Conservation (phyloP, 768 basidiomycete species). For the Amanita thiersii region DNA sequence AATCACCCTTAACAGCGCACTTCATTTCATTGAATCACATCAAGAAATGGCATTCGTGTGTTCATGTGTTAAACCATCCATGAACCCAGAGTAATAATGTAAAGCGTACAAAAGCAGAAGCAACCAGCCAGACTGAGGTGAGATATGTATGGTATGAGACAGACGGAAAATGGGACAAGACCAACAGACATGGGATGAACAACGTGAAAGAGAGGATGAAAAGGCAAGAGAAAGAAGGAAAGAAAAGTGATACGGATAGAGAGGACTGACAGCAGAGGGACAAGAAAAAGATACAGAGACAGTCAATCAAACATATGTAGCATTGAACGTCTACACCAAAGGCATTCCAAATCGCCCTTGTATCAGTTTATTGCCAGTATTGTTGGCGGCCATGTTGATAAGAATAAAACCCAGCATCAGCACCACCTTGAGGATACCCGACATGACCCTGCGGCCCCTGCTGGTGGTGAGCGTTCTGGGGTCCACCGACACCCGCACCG, state of each 20-base stretch:
- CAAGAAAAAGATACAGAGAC: constrained; percentile 4
- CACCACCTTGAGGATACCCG: constrained; percentile 57
- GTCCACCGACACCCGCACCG: constrained; percentile 28
- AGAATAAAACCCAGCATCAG: constrained; percentile 62
- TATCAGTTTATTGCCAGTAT: constrained; percentile 54
- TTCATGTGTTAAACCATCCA: too few species aligned
- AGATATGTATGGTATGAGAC: constrained; percentile 11
- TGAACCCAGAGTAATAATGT: too few species aligned
- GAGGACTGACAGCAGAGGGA: constrained; percentile 4
- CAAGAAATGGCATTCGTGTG: too few species aligned
- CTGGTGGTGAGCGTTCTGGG: constrained; percentile 33
- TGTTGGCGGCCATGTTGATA: constrained; percentile 62
- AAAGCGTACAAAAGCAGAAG: constrained; percentile 8
- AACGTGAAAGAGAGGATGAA: constrained; percentile 5
- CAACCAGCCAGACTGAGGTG: constrained; percentile 7
- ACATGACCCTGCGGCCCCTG: constrained; percentile 49
- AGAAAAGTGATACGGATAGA: constrained; percentile 11
- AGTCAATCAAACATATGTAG: neutral
- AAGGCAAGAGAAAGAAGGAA: constrained; percentile 3
- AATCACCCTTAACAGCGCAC: too few species aligned
- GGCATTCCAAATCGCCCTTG: too few species aligned
- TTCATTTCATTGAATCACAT: too few species aligned
- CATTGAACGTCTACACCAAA: neutral
- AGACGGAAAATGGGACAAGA: constrained; percentile 7
- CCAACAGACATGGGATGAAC: neutral